Evolutionary conservation across 1,139 yeast species (phyloP).

Genomic region (Torulaspora pretoriensis): DNA sequence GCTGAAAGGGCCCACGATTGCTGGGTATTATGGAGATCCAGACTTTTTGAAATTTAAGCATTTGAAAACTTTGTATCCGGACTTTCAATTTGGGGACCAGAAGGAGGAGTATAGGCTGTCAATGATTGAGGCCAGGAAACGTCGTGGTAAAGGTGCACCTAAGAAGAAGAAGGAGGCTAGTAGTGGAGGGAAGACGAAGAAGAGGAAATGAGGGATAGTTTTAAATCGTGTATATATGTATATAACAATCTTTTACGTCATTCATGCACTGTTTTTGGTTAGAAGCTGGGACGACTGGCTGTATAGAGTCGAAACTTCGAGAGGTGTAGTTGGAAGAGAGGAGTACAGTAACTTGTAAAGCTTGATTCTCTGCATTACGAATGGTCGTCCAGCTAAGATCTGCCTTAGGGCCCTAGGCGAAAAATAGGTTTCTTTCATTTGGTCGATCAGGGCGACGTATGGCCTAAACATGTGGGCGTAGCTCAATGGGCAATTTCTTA

Average conservation of each 20-base stretch:
- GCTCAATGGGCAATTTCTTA: slow-evolving; percentile 46
- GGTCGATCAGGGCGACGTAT: slow-evolving; percentile 41
- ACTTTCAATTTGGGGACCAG: slow-evolving; percentile 62
- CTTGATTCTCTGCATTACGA: slow-evolving; percentile 45
- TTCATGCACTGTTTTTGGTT: neutral
- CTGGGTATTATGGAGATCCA: slow-evolving; percentile 73
- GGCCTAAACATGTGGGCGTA: slow-evolving; percentile 46
- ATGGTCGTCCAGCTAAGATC: slow-evolving; percentile 44
- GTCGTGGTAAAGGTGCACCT: slow-evolving; percentile 93
- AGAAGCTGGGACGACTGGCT: slow-evolving; percentile 7
- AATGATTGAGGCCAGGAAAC: slow-evolving; percentile 63
- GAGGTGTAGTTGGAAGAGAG: slow-evolving; percentile 44
- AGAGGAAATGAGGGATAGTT: slow-evolving; percentile 32
- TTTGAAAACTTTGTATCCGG: slow-evolving; percentile 53
- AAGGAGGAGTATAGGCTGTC: slow-evolving; percentile 66
- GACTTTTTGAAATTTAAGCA: slow-evolving; percentile 62
- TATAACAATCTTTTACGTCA: slow-evolving; percentile 8
- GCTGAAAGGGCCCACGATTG: slow-evolving; percentile 69
- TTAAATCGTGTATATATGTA: slow-evolving; percentile 6
- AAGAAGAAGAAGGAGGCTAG: slow-evolving; percentile 56
- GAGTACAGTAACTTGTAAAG: slow-evolving; percentile 49
- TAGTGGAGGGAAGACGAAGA: slow-evolving; percentile 36
- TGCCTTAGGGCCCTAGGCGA: slow-evolving; percentile 41
- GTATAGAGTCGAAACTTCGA: slow-evolving; percentile 31
- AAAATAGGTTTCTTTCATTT: slow-evolving; percentile 43